Conservation (phyloP, 768 basidiomycete genomes). For the Tulasnella sp. region DNA sequence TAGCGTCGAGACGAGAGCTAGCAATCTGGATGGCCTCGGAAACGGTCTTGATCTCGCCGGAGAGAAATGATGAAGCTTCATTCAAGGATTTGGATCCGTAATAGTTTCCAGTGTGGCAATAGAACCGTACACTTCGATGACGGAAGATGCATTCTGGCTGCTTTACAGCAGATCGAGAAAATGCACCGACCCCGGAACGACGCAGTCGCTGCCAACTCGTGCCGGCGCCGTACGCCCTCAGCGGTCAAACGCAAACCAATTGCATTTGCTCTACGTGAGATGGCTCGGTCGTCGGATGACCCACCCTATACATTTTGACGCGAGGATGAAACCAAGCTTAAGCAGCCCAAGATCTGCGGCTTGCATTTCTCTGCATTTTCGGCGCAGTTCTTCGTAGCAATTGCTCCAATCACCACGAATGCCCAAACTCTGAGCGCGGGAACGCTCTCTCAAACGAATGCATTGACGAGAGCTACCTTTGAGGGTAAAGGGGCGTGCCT, state of each 20-base stretch:
- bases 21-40: constrained; percentile 65
- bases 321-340: constrained; percentile 60
- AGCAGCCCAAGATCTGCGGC: constrained; percentile 58
- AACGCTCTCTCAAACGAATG: constrained; percentile 61
- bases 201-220: too few relatives aligned
- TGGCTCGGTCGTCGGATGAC: constrained; percentile 59
- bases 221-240: too few relatives aligned
- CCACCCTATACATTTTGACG: constrained; percentile 50
- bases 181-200: constrained; percentile 54
- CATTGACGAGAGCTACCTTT: not conserved
- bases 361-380: constrained; percentile 69
- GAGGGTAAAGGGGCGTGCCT: too few relatives aligned
- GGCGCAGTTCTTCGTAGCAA: constrained; percentile 75
- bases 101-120: constrained; percentile 75
- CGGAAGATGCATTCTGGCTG: constrained; percentile 53
- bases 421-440: constrained; percentile 74
- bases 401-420: constrained; percentile 70
- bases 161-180: constrained; percentile 60
- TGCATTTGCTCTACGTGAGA: too few relatives aligned
- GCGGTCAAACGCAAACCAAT: too few relatives aligned
- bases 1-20: constrained; percentile 51
- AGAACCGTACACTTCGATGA: constrained; percentile 74
- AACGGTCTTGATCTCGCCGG: constrained; percentile 70
- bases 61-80: constrained; percentile 67
- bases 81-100: constrained; percentile 73